A percentile compares a stretch with the other conserved stretches of the same genome.
phyloP scores from a whole-genome alignment of 2,329 filamentous ascomycete genomes.

The Trichoderma cornu-damae region DNA sequence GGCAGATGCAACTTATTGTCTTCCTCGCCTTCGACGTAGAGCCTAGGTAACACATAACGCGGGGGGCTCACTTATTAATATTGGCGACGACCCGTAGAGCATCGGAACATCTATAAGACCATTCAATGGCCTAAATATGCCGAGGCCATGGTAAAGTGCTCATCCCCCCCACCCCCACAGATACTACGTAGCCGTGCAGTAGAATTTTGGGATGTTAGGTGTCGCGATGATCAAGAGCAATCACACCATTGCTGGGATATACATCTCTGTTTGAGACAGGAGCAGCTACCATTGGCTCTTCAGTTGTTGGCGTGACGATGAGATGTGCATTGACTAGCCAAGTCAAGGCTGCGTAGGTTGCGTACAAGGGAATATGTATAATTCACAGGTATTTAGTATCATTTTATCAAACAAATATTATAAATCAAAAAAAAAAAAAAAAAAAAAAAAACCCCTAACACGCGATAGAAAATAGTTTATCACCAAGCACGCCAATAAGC shows the following conservation, averaged over 20 bases:
- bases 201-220: neutral
- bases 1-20: neutral
- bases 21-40: neutral
- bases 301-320: neutral
- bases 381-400: neutral
- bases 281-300: neutral
- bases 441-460: too few relatives aligned
- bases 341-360: neutral
- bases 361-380: neutral
- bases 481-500: neutral
- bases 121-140: neutral
- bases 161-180: neutral
- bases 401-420: neutral
- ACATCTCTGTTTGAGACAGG: neutral
- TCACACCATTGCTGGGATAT: constrained; percentile 12
- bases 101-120: neutral
- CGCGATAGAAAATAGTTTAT: neutral
- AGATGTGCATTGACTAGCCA: neutral
- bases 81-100: neutral
- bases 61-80: neutral
- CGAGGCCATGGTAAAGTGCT: neutral
- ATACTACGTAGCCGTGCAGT: neutral
- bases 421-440: too few relatives aligned
- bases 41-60: neutral
- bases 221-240: constrained; percentile 15